Evolutionary conservation across 2,329 filamentous ascomycete species (phyloP), one percentile per base, ranked within the genome.

Genomic region (Pseudocercospora musae): DNA sequence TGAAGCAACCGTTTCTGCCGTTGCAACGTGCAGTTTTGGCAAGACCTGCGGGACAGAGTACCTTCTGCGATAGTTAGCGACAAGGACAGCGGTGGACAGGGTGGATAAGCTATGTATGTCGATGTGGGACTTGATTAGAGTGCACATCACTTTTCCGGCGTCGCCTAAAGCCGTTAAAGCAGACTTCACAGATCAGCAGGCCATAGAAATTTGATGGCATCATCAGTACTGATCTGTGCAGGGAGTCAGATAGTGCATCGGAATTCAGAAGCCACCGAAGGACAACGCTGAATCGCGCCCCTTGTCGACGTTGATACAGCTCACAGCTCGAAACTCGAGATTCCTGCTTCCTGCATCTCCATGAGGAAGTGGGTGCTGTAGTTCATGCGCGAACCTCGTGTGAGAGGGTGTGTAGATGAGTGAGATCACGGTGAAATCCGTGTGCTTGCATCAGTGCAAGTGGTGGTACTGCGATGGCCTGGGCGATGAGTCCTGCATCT

Each of bases 181-280:
- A 25, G 23, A 18, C 27, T 40, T n/a, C 29, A 21, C 5, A 33
- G 52, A 54, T 54, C 29, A 54, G 52, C 29, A 37, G 29, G 52
- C 25, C 29, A 21, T 29, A 20, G 27, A 54, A 10, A 54, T 54
- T 54, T 15, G n/a, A 54, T 54, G 52, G 52, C 52, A 33, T 40
- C 52, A 40, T 54, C n/a, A 54, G 52, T 54, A 37, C 29, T 54
- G 29, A 54, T 54, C 52, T 20, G 52, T 33, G 27, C 52, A 54
- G 29, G 52, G 29, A 23, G 40, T 25, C 18, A 54, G 52, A 54
- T 54, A 40, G 29, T 54, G 52, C 20, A 29, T 54, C 29, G 52
- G 27, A 54, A 29, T 54, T 18, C 27, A 23, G 13, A 29, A 21
- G 52, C 52, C 52, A 23, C 31, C 27, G n/a, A 54, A 37, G n/a